These are phyloP conservation scores for Stentor roeselii DNA, from an alignment of 73 alveolate genomes.

Conservation along the genomic window DNA sequence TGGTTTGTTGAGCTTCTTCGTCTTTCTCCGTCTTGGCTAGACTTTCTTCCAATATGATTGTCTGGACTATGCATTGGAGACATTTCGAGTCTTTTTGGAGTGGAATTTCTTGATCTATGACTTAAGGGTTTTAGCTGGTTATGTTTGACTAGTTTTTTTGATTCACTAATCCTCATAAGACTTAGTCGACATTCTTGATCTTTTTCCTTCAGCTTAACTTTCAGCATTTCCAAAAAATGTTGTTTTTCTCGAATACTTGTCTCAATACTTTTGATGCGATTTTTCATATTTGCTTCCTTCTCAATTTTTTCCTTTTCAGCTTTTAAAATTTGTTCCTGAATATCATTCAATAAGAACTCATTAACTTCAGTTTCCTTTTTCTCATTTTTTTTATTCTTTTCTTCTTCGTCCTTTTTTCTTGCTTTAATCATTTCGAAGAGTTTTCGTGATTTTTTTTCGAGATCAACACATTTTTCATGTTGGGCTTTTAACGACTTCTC, in stretches of 20 bases:
- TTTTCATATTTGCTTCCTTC: background rate
- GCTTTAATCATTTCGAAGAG: background rate
- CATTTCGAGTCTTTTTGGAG: background rate
- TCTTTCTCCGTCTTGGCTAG: background rate
- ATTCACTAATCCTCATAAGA: background rate
- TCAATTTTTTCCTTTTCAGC: background rate
- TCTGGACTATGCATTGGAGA: background rate
- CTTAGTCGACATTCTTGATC: slow-evolving; percentile 6
- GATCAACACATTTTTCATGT: slow-evolving; percentile 16
- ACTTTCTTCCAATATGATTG: background rate
- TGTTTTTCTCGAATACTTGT: background rate
- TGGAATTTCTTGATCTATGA: background rate
- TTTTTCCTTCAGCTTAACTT: background rate
- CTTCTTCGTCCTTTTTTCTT: background rate
- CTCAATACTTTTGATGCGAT: background rate
- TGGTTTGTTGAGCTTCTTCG: background rate
- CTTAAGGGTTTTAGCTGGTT: background rate
- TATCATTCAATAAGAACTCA: background rate
- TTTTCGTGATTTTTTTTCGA: slow-evolving; percentile 10
- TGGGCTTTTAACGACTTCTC: background rate
- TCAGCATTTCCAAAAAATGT: background rate
- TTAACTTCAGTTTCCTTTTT: background rate
- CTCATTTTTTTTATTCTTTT: background rate
- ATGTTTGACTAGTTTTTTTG: background rate
- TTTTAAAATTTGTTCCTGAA: background rate